Conservation (phyloP, 169 alveolate species). For the Cyclospora cayetanensis region DNA sequence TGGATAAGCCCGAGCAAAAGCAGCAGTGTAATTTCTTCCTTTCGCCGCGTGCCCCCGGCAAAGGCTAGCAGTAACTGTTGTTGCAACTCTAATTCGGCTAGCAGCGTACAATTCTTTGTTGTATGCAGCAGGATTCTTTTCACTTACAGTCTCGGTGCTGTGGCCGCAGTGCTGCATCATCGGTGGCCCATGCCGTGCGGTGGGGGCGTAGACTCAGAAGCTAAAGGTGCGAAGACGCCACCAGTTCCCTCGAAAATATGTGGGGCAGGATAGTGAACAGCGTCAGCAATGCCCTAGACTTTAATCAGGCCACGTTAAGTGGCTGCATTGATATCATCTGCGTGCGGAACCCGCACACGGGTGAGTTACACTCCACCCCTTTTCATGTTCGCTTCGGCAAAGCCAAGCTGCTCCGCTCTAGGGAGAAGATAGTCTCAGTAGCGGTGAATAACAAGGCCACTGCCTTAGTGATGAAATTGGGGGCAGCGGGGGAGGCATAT, state of each 20-base stretch:
- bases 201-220: too few species aligned
- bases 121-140: constrained; percentile 50
- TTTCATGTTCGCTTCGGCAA: constrained; percentile 98
- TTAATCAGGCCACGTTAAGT: constrained; percentile 93
- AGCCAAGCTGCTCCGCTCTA: constrained; percentile 92
- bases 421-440: constrained; percentile 92
- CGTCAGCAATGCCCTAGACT: constrained; percentile 90
- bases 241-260: constrained; percentile 75
- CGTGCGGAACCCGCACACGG: constrained; percentile 86
- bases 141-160: too few species aligned
- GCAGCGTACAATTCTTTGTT: too few species aligned
- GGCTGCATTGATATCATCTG: constrained; percentile 95
- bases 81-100: too few species aligned
- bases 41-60: too few species aligned
- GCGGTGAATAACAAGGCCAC: constrained; percentile 93
- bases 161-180: too few species aligned
- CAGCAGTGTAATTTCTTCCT: too few species aligned
- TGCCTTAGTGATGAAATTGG: constrained; percentile 92
- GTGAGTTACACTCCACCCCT: constrained; percentile 90
- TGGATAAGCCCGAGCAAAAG: too few species aligned
- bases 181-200: too few species aligned
- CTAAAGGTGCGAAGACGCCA: too few species aligned
- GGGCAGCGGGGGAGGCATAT: constrained; percentile 97
- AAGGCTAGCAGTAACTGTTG: too few species aligned
- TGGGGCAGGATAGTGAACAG: constrained; percentile 94